Base-by-base conservation (phyloP, 495 filamentous ascomycete genomes). In the Talaromyces liani region DNA sequence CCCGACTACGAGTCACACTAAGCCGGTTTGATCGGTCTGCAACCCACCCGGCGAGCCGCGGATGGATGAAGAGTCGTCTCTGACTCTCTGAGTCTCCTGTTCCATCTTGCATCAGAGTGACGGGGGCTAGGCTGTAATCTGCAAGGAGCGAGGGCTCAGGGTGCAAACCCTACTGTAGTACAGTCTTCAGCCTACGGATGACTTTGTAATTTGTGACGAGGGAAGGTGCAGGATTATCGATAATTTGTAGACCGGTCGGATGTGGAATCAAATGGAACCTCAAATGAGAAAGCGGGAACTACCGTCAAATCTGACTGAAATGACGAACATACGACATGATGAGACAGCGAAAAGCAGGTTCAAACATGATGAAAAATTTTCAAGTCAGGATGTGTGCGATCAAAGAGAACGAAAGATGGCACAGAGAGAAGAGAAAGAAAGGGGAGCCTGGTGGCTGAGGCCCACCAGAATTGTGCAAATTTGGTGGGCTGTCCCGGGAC, bases 81-180 rank as follows among this genome's bases (percentile, higher is more conserved):
- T 29, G 29, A 34, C 7, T 18, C 4, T 47, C 6, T n/a, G n/a
- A n/a, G n/a, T n/a, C n/a, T n/a, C n/a, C n/a, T 49, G 45, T 45
- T 18, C n/a, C 36, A 16, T 57, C 56, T 65, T 67, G 64, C 62
- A 61, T 66, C 65, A 64, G 58, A 62, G 61, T 63, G 55, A 56
- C 54, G 54, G 29, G 29, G 53, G 22, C 68, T 70, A 72, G 47
- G 27, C 71, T 64, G 41, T 18, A 69, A 41, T 64, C 66, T 65
- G 66, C 64, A 71, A 70, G 68, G 66, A 65, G 65, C 27, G 14
- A 73, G 69, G 71, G 70, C 58, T 70, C 63, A 71, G 71, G 68
- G 68, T 29, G 16, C 45, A 49, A 49, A 49, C 45, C 45, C 45
- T 49, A n/a, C n/a, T n/a, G n/a, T n/a, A n/a, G n/a, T n/a, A 49